phyloP scores from a whole-genome alignment of 345 rosid genomes.

The Aurinia saxatilis region DNA sequence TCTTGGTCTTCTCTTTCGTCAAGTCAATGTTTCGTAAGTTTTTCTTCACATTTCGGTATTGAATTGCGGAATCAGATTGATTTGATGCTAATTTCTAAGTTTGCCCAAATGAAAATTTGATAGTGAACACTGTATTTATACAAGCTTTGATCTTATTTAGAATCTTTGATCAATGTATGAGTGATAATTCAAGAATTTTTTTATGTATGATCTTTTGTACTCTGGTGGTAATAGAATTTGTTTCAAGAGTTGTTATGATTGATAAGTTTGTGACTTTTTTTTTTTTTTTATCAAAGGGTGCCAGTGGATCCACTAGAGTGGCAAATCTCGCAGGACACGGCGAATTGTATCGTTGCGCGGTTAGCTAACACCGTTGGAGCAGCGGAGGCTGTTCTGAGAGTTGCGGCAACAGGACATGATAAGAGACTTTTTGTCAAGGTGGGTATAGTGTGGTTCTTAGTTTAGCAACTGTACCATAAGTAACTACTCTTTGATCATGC shows the following conservation, averaged over 20 bases:
- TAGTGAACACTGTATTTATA: background rate
- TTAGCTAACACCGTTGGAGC: conserved; percentile 93
- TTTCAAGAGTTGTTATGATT: background rate
- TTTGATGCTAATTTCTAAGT: background rate
- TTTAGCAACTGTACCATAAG: background rate
- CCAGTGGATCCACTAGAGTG: conserved; percentile 97
- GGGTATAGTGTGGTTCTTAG: conserved; percentile 1
- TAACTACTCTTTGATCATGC: background rate
- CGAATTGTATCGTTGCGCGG: conserved; percentile 63
- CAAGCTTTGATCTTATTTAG: background rate
- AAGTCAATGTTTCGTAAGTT: conserved; percentile 78
- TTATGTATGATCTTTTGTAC: background rate
- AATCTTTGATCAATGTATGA: background rate
- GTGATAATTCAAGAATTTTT: background rate
- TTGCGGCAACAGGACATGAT: conserved; percentile 97
- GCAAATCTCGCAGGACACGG: conserved; percentile 96
- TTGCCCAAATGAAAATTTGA: background rate
- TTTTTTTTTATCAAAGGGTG: conserved; percentile 38
- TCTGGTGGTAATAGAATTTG: background rate
- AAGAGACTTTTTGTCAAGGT: conserved; percentile 83
- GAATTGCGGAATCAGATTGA: background rate
- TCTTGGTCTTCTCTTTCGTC: conserved; percentile 96
- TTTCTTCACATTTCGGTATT: background rate
- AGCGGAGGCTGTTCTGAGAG: conserved; percentile 89
- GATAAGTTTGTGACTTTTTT: background rate